These are phyloP conservation scores for Chenopodium quinoa DNA, from an alignment of 148 eudicot species.

Conservation along the genomic window DNA sequence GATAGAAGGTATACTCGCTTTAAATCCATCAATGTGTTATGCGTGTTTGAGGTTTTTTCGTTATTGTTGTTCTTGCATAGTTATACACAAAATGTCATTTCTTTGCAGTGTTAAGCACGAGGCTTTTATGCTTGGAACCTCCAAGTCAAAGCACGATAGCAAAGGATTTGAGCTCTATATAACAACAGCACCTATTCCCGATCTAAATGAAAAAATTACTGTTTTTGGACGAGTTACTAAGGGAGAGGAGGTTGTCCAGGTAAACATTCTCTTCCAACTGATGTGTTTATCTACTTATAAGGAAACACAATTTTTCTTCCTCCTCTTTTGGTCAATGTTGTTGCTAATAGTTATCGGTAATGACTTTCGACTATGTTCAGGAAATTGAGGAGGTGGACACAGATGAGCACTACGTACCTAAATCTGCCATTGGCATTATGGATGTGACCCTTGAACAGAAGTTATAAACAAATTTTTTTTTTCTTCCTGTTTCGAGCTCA, in stretches of 20 bases:
- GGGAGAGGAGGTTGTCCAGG: conserved; percentile 99
- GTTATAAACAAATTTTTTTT: conserved; percentile 25
- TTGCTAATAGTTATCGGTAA: background rate
- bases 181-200: conserved; percentile 90
- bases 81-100: background rate
- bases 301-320: background rate
- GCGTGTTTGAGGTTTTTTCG: background rate
- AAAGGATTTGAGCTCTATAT: conserved; percentile 76
- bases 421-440: conserved; percentile 65
- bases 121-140: conserved; percentile 95
- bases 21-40: background rate
- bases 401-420: conserved; percentile 83
- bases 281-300: background rate
- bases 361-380: conserved; percentile 34
- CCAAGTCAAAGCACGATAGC: conserved; percentile 57
- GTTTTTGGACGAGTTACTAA: conserved; percentile 82
- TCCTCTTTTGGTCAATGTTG: background rate
- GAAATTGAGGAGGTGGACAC: conserved; percentile 99
- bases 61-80: background rate
- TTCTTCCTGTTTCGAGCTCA: background rate
- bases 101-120: conserved; percentile 80
- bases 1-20: conserved; percentile 58
- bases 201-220: conserved; percentile 77
- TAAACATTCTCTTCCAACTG: conserved; percentile 12
- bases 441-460: conserved; percentile 67